Evolutionary conservation across 2,329 filamentous ascomycete genomes (phyloP), one percentile per base, ranked within the genome.

Genomic region (Pezicula rhizophila): DNA sequence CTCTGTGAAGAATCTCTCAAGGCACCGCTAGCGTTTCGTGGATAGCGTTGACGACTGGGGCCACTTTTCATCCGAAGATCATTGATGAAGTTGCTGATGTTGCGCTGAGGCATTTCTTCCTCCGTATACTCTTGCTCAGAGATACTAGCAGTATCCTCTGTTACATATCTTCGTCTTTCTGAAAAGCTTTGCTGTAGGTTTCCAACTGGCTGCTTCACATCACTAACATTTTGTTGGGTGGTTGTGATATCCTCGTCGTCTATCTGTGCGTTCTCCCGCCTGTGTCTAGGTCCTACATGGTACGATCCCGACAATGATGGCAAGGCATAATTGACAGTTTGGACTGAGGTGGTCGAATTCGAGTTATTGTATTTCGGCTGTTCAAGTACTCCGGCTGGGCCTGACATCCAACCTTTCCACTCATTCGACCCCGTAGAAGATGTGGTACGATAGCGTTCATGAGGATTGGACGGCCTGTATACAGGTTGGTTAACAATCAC

Each of bases 321-420:
- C 11, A 61, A 45, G 2, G 57, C 55, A 28, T 57, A 60, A 14
- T 58, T 62, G 38, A 63, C 51, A 11, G 46, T 55, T 52, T 23
- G 45, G 31, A 17, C 37, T 14, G 47, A 50, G 3, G 46, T 47
- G n/a, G 38, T 42, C 15, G 37, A 52, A 17, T 31, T 34, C 12
- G 26, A 33, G 7, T 43, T 28, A 42, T 56, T 57, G 12, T 59
- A 53, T 25, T 62, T 62, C 17, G 48, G 43, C 37, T 52, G 55
- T 46, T 78, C 74, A 2, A 76, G 58, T 48, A 72, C 75, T 0
- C 72, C 72, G 8, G 76, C 69, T 38, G 79, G 73, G 2, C 73
- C 69, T 8, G 76, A 76, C 35, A 80, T 69, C 72, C 72, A 76
- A 0, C 66, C 71, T 60, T 78, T 79, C 77, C 76, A 80, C 49